Percentiles rank a stretch among this genome's conserved stretches.
phyloP scores from a whole-genome alignment of 768 basidiomycete genomes.

The Infundibulicybe gibba region DNA sequence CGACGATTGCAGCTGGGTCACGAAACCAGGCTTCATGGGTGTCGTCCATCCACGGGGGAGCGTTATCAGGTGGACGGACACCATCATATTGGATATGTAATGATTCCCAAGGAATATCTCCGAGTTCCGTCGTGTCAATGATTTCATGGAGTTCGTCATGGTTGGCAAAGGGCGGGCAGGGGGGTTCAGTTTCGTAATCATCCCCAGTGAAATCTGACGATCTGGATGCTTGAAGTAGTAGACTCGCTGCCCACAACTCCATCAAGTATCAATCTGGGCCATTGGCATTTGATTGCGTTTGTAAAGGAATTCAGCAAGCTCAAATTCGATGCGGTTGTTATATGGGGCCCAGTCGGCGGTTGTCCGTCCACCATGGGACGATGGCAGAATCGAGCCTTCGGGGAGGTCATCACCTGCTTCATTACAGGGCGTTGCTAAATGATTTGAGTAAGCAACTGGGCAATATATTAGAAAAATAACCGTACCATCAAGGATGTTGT shows the following conservation, averaged over 20 bases:
- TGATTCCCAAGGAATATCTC: conserved; percentile 18
- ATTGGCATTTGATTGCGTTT: conserved; percentile 10
- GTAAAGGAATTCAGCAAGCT: conserved; percentile 15
- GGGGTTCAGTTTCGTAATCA: too few species aligned
- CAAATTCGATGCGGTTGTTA: conserved; percentile 5
- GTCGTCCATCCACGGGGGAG: background rate
- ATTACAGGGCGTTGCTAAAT: too few species aligned
- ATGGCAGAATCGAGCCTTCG: too few species aligned
- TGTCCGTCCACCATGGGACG: too few species aligned
- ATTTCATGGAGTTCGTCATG: conserved; percentile 12
- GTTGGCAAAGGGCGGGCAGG: conserved; percentile 9
- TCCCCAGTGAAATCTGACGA: too few species aligned
- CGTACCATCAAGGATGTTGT: too few species aligned
- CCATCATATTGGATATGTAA: conserved; percentile 13
- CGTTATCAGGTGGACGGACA: background rate
- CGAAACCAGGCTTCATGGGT: background rate
- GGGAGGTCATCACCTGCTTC: too few species aligned
- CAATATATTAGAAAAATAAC: too few species aligned
- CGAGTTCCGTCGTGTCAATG: conserved; percentile 14
- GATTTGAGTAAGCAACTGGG: too few species aligned
- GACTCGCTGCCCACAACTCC: background rate
- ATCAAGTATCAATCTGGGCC: background rate
- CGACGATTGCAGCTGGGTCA: background rate
- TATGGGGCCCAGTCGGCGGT: conserved; percentile 7
- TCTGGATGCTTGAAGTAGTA: background rate